Base-by-base conservation (phyloP, 805 yeast genomes). In the Myxozyma kluyveri region DNA sequence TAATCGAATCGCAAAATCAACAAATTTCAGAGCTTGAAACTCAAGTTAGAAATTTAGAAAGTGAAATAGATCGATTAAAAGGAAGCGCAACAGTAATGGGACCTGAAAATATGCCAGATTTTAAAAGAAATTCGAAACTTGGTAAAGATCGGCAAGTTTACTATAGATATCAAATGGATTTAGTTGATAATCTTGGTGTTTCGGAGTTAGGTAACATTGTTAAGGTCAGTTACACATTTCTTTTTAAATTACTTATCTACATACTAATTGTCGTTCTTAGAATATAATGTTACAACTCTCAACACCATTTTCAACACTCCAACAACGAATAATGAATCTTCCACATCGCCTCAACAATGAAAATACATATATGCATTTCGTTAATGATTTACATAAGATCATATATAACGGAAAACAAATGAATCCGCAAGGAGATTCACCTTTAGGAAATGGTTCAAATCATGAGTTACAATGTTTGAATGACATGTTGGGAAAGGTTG, bases 261-360 rank as follows among this genome's bases (percentile, higher is more conserved):
- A 14, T 24, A 27, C 44, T 38, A 39, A 46, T 24, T 5, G 12
- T 26, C 27, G 3, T n/a, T n/a, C 10, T 24, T 27, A 54, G 53
- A 58, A 58, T 35, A 49, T 58, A n/a, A 18, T 53, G 27, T 33
- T 35, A 63, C 81, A 23, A 77, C 79, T 62, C 52, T 76, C 54
- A 71, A 78, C 50, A 78, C 82, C 42, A 80, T 81, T 37, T 74
- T 67, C 66, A 73, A 75, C 47, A 57, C 50, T 55, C 4, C 62
- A 57, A 24, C 24, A 37, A 9, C 49, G 54, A 21, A 43, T 58
- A 7, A 45, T 41, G 50, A 29, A 52, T 4, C 29, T 59, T n/a
- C 41, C 45, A 2, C 33, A 32, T 14, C 60, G 47, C 17, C 26
- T 54, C 2, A 41, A 33, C 37, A 45, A 31, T 31, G 61, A 58